Conservation (phyloP, 2,329 filamentous ascomycete species). For the Periconia digitata region DNA sequence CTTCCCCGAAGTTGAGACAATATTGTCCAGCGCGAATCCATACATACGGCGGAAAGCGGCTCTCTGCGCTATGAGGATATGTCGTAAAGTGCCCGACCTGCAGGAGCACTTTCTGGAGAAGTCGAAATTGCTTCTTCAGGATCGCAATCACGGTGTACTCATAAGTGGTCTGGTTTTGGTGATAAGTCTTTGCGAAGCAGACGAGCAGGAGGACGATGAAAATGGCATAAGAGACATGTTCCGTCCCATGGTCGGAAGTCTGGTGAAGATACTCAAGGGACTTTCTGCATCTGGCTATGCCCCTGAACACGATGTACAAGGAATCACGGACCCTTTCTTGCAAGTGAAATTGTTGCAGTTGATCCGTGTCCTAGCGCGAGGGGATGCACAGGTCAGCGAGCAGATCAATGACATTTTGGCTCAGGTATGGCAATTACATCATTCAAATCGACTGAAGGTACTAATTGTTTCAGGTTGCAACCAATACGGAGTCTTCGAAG, state of each 20-base stretch:
- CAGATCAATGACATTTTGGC: constrained; percentile 98
- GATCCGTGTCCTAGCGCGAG: constrained; percentile 80
- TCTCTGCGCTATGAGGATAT: constrained; percentile 98
- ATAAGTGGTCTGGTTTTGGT: constrained; percentile 90
- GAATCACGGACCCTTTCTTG: constrained; percentile 95
- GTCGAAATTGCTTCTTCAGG: constrained; percentile 80
- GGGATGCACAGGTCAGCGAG: constrained; percentile 85
- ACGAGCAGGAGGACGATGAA: constrained; percentile 89
- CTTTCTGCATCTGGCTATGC: constrained; percentile 95
- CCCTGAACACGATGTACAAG: constrained; percentile 96
- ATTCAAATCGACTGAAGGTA: background rate
- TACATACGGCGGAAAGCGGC: constrained; percentile 97
- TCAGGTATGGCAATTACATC: constrained; percentile 51
- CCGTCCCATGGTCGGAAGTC: constrained; percentile 76
- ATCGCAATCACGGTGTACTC: constrained; percentile 93
- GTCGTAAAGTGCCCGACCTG: constrained; percentile 93
- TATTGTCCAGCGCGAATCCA: constrained; percentile 92
- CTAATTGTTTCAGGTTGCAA: constrained; percentile 66
- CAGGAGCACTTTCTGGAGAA: constrained; percentile 98
- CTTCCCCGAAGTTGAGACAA: constrained; percentile 91
- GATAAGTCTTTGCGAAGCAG: constrained; percentile 89
- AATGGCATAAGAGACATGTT: constrained; percentile 90
- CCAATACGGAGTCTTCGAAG: constrained; percentile 96
- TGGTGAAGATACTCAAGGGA: constrained; percentile 89
- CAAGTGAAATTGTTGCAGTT: constrained; percentile 94